A percentile compares a stretch with the other conserved stretches of the same genome.
Evolutionary conservation across 225 moss, liverwort and hornwort genomes (phyloP).

Genomic region (Bryoerythrophyllum caledonicum): DNA sequence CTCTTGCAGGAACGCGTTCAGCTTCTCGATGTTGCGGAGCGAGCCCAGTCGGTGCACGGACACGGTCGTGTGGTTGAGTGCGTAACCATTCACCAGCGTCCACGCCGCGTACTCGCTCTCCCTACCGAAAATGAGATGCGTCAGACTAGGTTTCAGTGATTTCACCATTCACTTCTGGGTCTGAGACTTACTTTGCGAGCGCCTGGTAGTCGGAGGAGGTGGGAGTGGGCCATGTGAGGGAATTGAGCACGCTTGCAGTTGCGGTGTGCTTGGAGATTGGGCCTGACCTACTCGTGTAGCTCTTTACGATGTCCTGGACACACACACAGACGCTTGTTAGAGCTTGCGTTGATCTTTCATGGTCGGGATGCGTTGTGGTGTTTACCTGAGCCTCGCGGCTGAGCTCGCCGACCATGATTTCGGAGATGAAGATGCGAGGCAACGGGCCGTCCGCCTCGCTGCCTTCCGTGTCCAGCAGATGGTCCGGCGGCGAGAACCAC

Average conservation of each 20-base stretch:
- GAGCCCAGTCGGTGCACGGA: conserved; percentile 90
- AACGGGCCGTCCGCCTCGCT: conserved; percentile 78
- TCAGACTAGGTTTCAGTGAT: too few relatives aligned
- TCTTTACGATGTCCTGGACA: conserved; percentile 69
- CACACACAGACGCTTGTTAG: background rate
- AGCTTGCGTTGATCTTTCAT: background rate
- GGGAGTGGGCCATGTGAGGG: conserved; percentile 87
- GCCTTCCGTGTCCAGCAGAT: conserved; percentile 73
- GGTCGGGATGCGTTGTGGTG: background rate
- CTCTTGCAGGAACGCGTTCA: conserved; percentile 79
- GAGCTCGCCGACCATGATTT: conserved; percentile 78
- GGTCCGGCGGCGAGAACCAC: conserved; percentile 92
- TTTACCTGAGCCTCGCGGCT: conserved; percentile 73
- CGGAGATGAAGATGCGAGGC: conserved; percentile 94
- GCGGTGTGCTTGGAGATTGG: conserved; percentile 64
- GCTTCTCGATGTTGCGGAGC: conserved; percentile 56
- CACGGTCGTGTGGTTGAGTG: conserved; percentile 90
- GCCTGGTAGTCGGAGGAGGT: conserved; percentile 73
- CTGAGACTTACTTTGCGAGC: conserved; percentile 64
- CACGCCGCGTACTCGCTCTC: conserved; percentile 99
- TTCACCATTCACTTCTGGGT: too few relatives aligned
- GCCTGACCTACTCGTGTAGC: conserved; percentile 61
- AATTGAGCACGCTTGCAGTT: conserved; percentile 75
- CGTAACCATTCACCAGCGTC: conserved; percentile 94
- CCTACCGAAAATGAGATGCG: conserved; percentile 28